A percentile compares a stretch with the other conserved stretches of the same genome.
Conservation (phyloP, 2,329 filamentous ascomycete genomes). For the Aspergillus oerlinghausenensis region DNA sequence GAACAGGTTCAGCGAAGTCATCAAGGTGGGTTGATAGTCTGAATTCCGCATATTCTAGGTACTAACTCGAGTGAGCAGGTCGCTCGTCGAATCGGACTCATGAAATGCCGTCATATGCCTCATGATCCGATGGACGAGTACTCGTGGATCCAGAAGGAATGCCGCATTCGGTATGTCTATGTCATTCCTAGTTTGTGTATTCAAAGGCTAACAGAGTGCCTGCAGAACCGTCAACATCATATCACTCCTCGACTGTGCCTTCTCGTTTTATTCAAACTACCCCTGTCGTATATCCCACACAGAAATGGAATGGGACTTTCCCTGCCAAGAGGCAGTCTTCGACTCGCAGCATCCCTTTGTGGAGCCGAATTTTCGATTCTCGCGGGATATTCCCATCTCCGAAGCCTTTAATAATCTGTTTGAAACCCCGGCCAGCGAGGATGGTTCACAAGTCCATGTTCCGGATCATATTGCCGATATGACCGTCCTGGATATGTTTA, state of each 20-base stretch:
- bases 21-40: constrained; percentile 29
- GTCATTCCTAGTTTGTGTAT: not conserved
- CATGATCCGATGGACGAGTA: constrained; percentile 36
- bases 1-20: constrained; percentile 38
- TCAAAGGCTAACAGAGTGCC: constrained; percentile 4
- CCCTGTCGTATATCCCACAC: constrained; percentile 37
- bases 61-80: constrained; percentile 21
- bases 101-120: constrained; percentile 33
- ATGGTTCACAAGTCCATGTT: constrained; percentile 5
- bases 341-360: constrained; percentile 39
- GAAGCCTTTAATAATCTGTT: constrained; percentile 40
- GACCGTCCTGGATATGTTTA: constrained; percentile 39
- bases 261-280: constrained; percentile 44
- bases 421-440: constrained; percentile 18
- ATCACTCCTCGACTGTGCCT: constrained; percentile 42
- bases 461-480: constrained; percentile 19
- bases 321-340: constrained; percentile 39
- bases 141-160: constrained; percentile 43
- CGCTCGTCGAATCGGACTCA: constrained; percentile 36
- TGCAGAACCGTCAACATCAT: constrained; percentile 37
- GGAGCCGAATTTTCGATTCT: constrained; percentile 35
- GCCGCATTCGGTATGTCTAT: constrained; percentile 36
- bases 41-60: not conserved
- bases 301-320: constrained; percentile 43
- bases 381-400: constrained; percentile 32